phyloP scores from a whole-genome alignment of 1,284 basidiomycete genomes.

The Trichosporon coremiiforme region DNA sequence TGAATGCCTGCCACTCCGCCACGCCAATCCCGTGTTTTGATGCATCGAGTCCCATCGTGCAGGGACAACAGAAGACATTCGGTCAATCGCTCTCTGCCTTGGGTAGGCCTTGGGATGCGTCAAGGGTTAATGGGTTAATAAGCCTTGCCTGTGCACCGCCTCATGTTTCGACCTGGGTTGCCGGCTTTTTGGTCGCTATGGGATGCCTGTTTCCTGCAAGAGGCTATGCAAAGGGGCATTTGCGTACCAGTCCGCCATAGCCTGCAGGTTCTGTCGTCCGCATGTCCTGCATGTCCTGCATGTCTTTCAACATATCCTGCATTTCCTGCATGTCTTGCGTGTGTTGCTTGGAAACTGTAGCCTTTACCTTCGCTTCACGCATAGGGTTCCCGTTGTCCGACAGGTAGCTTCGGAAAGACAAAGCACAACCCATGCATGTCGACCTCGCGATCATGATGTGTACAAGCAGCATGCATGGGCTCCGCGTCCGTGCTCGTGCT shows the following conservation, averaged over 20 bases:
- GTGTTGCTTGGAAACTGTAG: too few relatives aligned
- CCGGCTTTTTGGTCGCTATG: neutral
- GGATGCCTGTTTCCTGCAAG: neutral
- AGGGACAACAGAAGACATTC: neutral
- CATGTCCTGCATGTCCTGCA: neutral
- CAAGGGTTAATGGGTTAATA: neutral
- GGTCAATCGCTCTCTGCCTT: neutral
- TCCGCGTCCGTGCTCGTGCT: too few relatives aligned
- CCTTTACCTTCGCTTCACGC: neutral
- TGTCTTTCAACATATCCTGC: too few relatives aligned
- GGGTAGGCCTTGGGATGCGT: neutral
- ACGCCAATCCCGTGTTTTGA: slow-evolving; percentile 6
- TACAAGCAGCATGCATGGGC: neutral
- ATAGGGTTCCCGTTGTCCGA: neutral
- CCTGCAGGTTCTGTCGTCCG: too few relatives aligned
- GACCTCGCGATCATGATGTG: neutral
- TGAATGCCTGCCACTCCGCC: slow-evolving; percentile 1
- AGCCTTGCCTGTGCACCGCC: neutral
- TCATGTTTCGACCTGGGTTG: neutral
- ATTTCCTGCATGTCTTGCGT: too few relatives aligned
- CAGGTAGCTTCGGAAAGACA: neutral
- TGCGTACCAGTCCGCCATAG: too few relatives aligned
- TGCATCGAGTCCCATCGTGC: neutral
- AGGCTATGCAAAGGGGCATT: neutral
- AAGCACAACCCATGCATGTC: neutral